Evolutionary conservation across 441 rosid genomes (phyloP).

Genomic region (Bruguiera hainesii): DNA sequence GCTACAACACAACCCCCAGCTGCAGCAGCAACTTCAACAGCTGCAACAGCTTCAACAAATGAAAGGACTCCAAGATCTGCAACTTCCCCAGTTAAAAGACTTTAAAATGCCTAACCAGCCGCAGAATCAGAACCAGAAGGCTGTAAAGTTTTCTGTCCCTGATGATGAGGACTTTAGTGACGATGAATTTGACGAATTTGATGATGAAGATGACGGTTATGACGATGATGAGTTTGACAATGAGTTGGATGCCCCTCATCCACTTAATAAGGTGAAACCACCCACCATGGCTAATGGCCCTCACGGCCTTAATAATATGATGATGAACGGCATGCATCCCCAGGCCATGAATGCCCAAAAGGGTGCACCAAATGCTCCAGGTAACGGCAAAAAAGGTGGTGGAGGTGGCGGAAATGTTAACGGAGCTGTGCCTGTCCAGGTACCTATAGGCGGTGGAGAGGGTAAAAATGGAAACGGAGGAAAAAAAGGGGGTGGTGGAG

Average conservation of each 20-base stretch:
- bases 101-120: slow-evolving; percentile 37
- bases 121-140: slow-evolving; percentile 49
- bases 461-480: slow-evolving; percentile 41
- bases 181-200: slow-evolving; percentile 45
- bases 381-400: slow-evolving; percentile 35
- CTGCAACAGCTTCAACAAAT: slow-evolving; percentile 59
- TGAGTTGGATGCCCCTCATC: slow-evolving; percentile 47
- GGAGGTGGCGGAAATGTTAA: slow-evolving; percentile 34
- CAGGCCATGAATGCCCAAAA: slow-evolving; percentile 59
- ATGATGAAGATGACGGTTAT: slow-evolving; percentile 40
- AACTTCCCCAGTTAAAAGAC: slow-evolving; percentile 55
- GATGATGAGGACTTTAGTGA: slow-evolving; percentile 56
- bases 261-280: slow-evolving; percentile 49
- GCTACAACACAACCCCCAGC: slow-evolving; percentile 29
- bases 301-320: slow-evolving; percentile 32
- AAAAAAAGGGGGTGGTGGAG: slow-evolving; percentile 44
- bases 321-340: slow-evolving; percentile 55
- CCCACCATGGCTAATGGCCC: slow-evolving; percentile 40
- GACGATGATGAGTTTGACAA: slow-evolving; percentile 51
- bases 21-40: slow-evolving; percentile 36
- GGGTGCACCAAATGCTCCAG: slow-evolving; percentile 32
- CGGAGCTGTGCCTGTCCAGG: slow-evolving; percentile 43
- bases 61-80: slow-evolving; percentile 67
- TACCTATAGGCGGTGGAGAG: slow-evolving; percentile 33
- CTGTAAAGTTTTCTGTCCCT: slow-evolving; percentile 39